These are phyloP conservation scores for Fomitopsis schrenkii DNA, from an alignment of 1,284 basidiomycete genomes.

Conservation along the genomic window DNA sequence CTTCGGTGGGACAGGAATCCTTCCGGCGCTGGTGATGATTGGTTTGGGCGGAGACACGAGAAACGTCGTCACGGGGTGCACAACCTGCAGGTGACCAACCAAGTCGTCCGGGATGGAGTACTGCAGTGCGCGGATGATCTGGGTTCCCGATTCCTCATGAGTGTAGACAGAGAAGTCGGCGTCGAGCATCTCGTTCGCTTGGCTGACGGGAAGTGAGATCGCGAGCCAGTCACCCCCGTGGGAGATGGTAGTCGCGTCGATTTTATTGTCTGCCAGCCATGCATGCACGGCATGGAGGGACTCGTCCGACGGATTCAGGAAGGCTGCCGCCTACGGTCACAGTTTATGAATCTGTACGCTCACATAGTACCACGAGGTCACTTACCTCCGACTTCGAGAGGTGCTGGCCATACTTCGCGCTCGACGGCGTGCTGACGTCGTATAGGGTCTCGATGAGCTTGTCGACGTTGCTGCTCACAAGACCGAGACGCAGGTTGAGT, in stretches of 20 bases:
- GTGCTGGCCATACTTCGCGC: conserved; percentile 28
- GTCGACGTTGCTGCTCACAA: conserved; percentile 23
- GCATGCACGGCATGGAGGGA: conserved; percentile 28
- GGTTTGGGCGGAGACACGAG: not conserved
- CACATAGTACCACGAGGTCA: not conserved
- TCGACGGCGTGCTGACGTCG: conserved; percentile 27
- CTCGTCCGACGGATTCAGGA: conserved; percentile 30
- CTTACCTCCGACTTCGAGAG: conserved; percentile 27
- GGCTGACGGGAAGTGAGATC: conserved; percentile 21
- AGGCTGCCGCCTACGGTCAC: conserved; percentile 29
- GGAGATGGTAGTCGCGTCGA: conserved; percentile 22
- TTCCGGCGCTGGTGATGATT: conserved; percentile 2
- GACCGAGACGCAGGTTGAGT: conserved; percentile 25
- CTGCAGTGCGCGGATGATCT: conserved; percentile 33
- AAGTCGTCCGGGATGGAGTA: conserved; percentile 39
- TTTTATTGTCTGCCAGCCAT: conserved; percentile 31
- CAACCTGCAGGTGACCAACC: conserved; percentile 33
- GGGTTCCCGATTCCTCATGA: conserved; percentile 28
- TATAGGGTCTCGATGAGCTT: conserved; percentile 27
- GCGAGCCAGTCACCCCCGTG: conserved; percentile 21
- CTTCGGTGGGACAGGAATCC: conserved; percentile 41
- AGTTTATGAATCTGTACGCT: not conserved
- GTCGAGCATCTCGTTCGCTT: conserved; percentile 33
- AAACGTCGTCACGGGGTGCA: conserved; percentile 37
- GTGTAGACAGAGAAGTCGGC: conserved; percentile 36